Percentiles rank a stretch among this genome's conserved stretches.
These are phyloP conservation scores for Yamadazyma laniorum DNA, from an alignment of 805 yeast species.

Conservation along the genomic window DNA sequence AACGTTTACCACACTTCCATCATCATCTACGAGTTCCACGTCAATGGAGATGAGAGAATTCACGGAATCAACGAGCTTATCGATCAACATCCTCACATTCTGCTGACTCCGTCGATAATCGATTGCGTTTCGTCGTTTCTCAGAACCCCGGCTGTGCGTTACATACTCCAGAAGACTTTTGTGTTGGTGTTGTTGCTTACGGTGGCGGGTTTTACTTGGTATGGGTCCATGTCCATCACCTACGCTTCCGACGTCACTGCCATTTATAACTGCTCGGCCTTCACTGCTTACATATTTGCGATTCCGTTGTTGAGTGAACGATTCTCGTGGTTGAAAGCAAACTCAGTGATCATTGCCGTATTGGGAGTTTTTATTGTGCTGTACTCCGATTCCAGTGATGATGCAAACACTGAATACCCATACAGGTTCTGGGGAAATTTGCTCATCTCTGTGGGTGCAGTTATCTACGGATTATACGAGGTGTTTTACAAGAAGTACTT, in stretches of 20 bases:
- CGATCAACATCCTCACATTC: slow-evolving; percentile 35
- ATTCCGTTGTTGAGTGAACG: slow-evolving; percentile 68
- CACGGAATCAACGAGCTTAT: slow-evolving; percentile 33
- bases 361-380: slow-evolving; percentile 78
- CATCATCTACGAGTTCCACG: slow-evolving; percentile 41
- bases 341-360: slow-evolving; percentile 70
- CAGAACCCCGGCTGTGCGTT: slow-evolving; percentile 45
- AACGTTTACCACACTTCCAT: slow-evolving; percentile 44
- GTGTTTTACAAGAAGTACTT: slow-evolving; percentile 73
- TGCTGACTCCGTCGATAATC: slow-evolving; percentile 29
- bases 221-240: slow-evolving; percentile 74
- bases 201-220: slow-evolving; percentile 82
- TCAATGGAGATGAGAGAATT: slow-evolving; percentile 33
- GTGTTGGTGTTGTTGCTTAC: slow-evolving; percentile 59
- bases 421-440: slow-evolving; percentile 66
- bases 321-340: slow-evolving; percentile 59
- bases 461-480: slow-evolving; percentile 78
- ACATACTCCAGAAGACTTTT: slow-evolving; percentile 44
- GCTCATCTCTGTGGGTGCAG: slow-evolving; percentile 70
- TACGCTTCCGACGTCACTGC: slow-evolving; percentile 88
- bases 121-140: slow-evolving; percentile 37
- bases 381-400: slow-evolving; percentile 48
- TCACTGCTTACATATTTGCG: slow-evolving; percentile 82
- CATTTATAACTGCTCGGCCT: slow-evolving; percentile 85
- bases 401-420: slow-evolving; percentile 43